Percentiles rank a stretch among this genome's conserved stretches.
These are phyloP conservation scores for Xylariaceae sp. DNA, from an alignment of 2,329 filamentous ascomycete species.

Conservation along the genomic window DNA sequence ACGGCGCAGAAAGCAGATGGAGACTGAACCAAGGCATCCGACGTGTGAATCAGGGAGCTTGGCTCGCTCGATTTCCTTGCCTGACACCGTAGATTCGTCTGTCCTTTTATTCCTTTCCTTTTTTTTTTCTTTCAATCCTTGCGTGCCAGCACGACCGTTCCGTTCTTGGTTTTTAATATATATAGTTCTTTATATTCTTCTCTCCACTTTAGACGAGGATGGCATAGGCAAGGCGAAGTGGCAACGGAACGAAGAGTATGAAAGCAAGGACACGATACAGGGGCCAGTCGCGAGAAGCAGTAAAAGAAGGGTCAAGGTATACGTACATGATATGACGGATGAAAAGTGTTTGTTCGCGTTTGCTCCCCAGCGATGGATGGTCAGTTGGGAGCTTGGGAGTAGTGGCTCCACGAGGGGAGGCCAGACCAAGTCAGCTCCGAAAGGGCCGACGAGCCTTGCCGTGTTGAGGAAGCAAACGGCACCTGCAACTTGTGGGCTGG, in stretches of 20 bases:
- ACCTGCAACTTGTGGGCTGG: too few species aligned
- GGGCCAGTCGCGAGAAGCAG: neutral
- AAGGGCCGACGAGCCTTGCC: too few species aligned
- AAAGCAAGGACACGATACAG: neutral
- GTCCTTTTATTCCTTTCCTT: neutral
- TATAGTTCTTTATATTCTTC: neutral
- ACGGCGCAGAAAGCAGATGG: conserved; percentile 4
- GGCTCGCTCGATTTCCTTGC: neutral
- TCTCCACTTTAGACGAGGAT: neutral
- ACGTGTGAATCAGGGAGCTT: neutral
- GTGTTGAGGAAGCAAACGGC: too few species aligned
- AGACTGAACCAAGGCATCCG: neutral
- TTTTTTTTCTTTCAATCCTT: neutral
- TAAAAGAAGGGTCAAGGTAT: neutral
- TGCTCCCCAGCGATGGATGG: too few species aligned
- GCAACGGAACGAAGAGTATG: neutral
- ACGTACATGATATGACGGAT: neutral
- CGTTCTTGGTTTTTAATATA: neutral
- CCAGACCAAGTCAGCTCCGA: too few species aligned
- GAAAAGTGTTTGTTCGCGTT: too few species aligned
- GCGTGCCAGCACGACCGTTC: neutral
- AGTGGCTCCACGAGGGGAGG: too few species aligned
- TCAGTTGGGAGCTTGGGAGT: too few species aligned
- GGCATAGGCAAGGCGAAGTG: neutral
- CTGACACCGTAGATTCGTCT: neutral